These are phyloP conservation scores for Favolaschia claudopus DNA, from an alignment of 768 basidiomycete species.

Conservation along the genomic window DNA sequence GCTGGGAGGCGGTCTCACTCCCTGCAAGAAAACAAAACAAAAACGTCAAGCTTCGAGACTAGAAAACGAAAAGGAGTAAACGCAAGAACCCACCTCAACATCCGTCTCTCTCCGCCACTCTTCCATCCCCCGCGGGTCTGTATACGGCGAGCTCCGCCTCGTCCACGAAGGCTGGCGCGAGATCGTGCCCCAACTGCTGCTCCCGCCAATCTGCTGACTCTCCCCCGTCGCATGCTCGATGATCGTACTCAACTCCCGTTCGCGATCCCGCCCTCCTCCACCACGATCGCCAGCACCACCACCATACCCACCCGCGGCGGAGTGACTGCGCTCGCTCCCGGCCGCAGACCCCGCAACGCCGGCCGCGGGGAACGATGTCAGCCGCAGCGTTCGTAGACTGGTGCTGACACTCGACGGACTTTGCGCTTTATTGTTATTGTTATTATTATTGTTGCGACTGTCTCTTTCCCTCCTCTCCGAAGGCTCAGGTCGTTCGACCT, in stretches of 20 bases:
- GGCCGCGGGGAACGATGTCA: constrained; percentile 19
- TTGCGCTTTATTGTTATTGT: neutral
- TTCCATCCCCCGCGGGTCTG: constrained; percentile 20
- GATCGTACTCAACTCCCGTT: constrained; percentile 1
- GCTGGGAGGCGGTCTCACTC: constrained; percentile 14
- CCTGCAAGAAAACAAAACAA: neutral
- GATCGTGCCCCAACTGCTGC: neutral
- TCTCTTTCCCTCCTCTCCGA: neutral
- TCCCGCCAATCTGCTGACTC: neutral
- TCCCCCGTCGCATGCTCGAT: constrained; percentile 5
- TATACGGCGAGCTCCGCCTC: constrained; percentile 13
- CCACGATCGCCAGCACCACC: too few species aligned
- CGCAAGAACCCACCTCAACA: constrained; percentile 5
- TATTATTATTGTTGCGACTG: neutral
- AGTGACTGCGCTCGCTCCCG: too few species aligned
- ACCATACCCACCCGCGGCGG: too few species aligned
- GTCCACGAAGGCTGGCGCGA: neutral
- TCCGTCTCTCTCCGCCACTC: constrained; percentile 17
- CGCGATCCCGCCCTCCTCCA: neutral
- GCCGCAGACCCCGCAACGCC: neutral
- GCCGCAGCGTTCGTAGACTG: constrained; percentile 9
- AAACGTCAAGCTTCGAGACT: neutral
- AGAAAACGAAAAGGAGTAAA: neutral
- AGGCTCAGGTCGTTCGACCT: constrained; percentile 8
- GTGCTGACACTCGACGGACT: constrained; percentile 2